A percentile compares a stretch with the other conserved stretches of the same genome.
These are phyloP conservation scores for Paraconiothyrium sp. DNA, from an alignment of 2,329 filamentous ascomycete genomes.

Conservation along the genomic window DNA sequence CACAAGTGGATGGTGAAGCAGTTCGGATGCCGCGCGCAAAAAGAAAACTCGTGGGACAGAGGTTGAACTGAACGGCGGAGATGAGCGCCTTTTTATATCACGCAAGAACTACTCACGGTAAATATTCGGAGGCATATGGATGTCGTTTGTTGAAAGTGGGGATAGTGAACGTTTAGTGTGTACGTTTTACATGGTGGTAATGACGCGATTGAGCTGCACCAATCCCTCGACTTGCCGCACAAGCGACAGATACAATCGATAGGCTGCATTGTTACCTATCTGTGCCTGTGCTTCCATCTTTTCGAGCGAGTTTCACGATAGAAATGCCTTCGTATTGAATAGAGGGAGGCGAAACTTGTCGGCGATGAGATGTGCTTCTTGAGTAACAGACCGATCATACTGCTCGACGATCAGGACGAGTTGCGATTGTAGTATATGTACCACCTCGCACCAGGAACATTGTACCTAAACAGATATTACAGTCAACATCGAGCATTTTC, in stretches of 20 bases:
- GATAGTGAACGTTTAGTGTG: conserved; percentile 11
- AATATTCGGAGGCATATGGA: background rate
- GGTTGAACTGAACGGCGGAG: background rate
- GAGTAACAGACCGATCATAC: background rate
- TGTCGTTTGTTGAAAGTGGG: conserved; percentile 4
- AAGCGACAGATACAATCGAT: background rate
- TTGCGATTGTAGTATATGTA: background rate
- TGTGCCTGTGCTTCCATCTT: background rate
- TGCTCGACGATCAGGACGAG: background rate
- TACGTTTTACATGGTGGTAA: conserved; percentile 14
- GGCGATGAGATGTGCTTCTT: background rate
- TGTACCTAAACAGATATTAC: no score
- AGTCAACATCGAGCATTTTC: no score
- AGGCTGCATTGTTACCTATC: background rate
- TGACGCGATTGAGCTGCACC: conserved; percentile 12
- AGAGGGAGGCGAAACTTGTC: background rate
- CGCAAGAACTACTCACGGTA: conserved; percentile 1
- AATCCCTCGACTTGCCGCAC: background rate
- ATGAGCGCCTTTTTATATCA: background rate
- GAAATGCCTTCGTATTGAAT: background rate
- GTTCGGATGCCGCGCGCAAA: background rate
- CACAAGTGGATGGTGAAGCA: background rate
- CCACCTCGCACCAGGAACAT: no score
- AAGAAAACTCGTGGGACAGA: background rate
- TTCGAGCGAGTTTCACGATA: background rate